A percentile compares a stretch with the other conserved stretches of the same genome.
phyloP scores from a whole-genome alignment of 2,329 filamentous ascomycete species.

The Chaetomium strumarium region DNA sequence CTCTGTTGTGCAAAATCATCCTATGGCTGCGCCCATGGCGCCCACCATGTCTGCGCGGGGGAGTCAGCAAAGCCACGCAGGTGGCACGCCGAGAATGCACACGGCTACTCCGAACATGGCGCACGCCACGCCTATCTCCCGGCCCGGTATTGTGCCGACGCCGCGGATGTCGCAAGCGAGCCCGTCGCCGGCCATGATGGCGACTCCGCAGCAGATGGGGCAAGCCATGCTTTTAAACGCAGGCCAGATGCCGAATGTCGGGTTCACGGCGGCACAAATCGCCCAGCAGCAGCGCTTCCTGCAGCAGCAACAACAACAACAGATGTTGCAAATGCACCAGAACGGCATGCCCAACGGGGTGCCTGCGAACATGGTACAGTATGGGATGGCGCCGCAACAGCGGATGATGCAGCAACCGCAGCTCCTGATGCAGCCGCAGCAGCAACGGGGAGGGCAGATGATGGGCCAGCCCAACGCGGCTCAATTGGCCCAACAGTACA shows the following conservation, averaged over 20 bases:
- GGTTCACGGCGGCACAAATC: conserved; percentile 38
- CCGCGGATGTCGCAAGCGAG: conserved; percentile 59
- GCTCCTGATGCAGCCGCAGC: conserved; percentile 27
- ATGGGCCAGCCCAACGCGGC: conserved; percentile 37
- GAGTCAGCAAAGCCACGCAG: conserved; percentile 60
- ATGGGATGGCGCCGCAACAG: conserved; percentile 32
- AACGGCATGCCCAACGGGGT: conserved; percentile 40
- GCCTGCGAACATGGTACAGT: conserved; percentile 28
- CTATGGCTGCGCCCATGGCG: conserved; percentile 55
- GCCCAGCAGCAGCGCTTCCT: conserved; percentile 42
- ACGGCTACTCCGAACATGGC: conserved; percentile 55
- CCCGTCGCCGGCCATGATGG: conserved; percentile 54
- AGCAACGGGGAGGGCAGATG: conserved; percentile 32
- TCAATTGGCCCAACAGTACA: conserved; percentile 40
- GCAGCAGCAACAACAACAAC: conserved; percentile 42
- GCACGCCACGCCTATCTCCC: conserved; percentile 55
- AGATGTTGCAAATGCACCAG: conserved; percentile 30
- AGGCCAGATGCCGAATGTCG: conserved; percentile 34
- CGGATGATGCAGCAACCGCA: conserved; percentile 34
- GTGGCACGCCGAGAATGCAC: conserved; percentile 57
- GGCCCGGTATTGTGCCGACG: conserved; percentile 45
- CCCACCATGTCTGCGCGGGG: conserved; percentile 58
- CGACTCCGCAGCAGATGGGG: conserved; percentile 45
- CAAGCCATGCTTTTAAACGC: conserved; percentile 48
- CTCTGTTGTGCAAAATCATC: conserved; percentile 57